Evolutionary conservation across 225 moss, liverwort and hornwort species (phyloP), one percentile per base, ranked within the genome.

Genomic region (Climacium dendroides): DNA sequence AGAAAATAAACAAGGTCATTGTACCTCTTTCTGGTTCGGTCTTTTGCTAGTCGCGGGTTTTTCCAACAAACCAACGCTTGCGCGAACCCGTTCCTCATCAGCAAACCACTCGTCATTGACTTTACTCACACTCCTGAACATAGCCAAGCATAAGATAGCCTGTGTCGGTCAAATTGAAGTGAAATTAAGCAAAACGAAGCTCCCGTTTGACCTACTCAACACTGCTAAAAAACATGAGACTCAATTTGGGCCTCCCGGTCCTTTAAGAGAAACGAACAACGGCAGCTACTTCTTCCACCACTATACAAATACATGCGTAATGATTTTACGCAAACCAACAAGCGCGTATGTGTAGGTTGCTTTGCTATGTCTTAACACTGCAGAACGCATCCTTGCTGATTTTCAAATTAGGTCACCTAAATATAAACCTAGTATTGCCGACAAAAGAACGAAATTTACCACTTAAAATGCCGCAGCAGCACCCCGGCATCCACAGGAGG

Each of bases 21-120:
- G 28, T 85, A 98, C 92, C 95, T 97, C 95, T 89, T 95, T 96
- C 47, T 84, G 87, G 24, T 41, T 82, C 58, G 89, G 86, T 63
- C 91, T 92, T 85, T 90, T 94, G 83, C 89, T 92, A 47, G 92
- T 92, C 70, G 81, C 90, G 23, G 89, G 90, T 47, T 75, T 89
- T 71, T 92, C 93, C 86, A 94, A 87, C 64, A 97, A 91, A 39
- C 98, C 97, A 86, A 98, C 97, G 64, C 88, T 92, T 81, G 89
- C 83, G 12, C 98, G 94, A 54, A 98, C 97, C 78, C 95, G 92
- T 35, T 97, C 98, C 85, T 98, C 98, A 75, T 98, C 97, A 28
- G 96, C 94, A 88, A 96, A 98, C 98, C 98, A 98, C 91, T 98
- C 98, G 70, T 98, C 98, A 59, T 96, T 98, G 62, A 98, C 98